Evolutionary conservation across 768 basidiomycete genomes (phyloP).

Genomic region (Tricholoma hemisulphureum): DNA sequence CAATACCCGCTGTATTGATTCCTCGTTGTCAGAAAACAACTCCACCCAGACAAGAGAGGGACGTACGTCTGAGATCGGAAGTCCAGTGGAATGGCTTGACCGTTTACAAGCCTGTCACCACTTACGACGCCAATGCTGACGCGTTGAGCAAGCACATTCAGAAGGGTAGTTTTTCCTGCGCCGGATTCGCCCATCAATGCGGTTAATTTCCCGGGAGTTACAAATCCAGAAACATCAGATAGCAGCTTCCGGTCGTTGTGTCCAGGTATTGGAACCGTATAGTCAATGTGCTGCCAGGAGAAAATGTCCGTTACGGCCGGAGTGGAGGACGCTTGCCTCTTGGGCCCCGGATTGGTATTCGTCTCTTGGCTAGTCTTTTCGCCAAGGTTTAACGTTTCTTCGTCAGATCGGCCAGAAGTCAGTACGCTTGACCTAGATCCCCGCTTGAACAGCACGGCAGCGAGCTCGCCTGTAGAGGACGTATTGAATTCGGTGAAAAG

Average conservation of each 20-base stretch:
- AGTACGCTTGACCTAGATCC: slow-evolving; percentile 32
- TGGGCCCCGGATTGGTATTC: slow-evolving; percentile 19
- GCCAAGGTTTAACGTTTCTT: slow-evolving; percentile 34
- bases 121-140: slow-evolving; percentile 44
- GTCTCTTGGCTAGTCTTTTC: slow-evolving; percentile 24
- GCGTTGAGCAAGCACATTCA: slow-evolving; percentile 58
- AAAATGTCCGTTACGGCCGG: slow-evolving; percentile 60
- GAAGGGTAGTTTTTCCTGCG: slow-evolving; percentile 56
- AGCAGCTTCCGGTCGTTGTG: slow-evolving; percentile 49
- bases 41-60: neutral
- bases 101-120: slow-evolving; percentile 57
- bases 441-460: slow-evolving; percentile 65
- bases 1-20: slow-evolving; percentile 62
- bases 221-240: slow-evolving; percentile 75
- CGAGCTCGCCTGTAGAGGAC: slow-evolving; percentile 32
- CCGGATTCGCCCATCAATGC: slow-evolving; percentile 70
- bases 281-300: slow-evolving; percentile 75
- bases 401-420: slow-evolving; percentile 18
- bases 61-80: slow-evolving; percentile 61
- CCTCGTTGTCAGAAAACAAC: neutral
- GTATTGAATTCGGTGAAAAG: slow-evolving; percentile 57
- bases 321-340: slow-evolving; percentile 31
- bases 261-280: slow-evolving; percentile 56
- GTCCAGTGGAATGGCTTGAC: slow-evolving; percentile 49
- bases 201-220: slow-evolving; percentile 77